Base-by-base conservation (phyloP, 2,329 filamentous ascomycete species). In the Mycosphaerella arachidis region DNA sequence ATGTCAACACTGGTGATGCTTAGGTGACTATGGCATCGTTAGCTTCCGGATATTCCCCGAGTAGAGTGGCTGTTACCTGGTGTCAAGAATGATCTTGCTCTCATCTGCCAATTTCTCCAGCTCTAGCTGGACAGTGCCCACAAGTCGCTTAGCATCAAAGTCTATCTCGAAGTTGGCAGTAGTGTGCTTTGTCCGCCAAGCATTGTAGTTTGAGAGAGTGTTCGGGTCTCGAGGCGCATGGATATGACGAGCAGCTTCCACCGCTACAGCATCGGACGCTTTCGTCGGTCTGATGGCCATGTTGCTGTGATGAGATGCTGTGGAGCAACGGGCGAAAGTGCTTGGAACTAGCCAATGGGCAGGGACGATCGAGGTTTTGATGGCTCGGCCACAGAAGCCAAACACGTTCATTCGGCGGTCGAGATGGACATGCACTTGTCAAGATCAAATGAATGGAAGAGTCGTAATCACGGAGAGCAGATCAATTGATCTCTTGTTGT, bases 181-280 rank as follows among this genome's bases (percentile, higher is more conserved):
- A 20, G 91, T 94, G 78, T 97, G 92, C 73, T 83, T 86, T 18
- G 91, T 96, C 62, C 85, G 81, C 86, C 91, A 97, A 58, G 88
- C 86, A 75, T 90, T 86, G 77, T 97, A 97, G 79, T 97, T 97
- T 72, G 90, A 89, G 60, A 94, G 78, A 29, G 94, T 97, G 75
- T 92, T 95, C 56, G 92, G 92, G 77, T 97, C 93, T 63, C 73
- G 63, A 8, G 67, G 70, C 40, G 69, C 60, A 52, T 73, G 70
- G 13, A 74, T 72, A 46, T 63, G 67, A n/a, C 63, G 65, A 24
- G 70, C 71, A n/a, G 69, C 71, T 51, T 63, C 63, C 40, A 62
- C 58, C 37, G 63, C 68, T 35, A 67, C 67, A 13, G 62, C 57
- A 3, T 69, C 63, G n/a, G 68, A 58, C 10, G 63, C 62, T 55